phyloP scores from a whole-genome alignment of 495 filamentous ascomycete genomes.

The Penicillium bovifimosum region DNA sequence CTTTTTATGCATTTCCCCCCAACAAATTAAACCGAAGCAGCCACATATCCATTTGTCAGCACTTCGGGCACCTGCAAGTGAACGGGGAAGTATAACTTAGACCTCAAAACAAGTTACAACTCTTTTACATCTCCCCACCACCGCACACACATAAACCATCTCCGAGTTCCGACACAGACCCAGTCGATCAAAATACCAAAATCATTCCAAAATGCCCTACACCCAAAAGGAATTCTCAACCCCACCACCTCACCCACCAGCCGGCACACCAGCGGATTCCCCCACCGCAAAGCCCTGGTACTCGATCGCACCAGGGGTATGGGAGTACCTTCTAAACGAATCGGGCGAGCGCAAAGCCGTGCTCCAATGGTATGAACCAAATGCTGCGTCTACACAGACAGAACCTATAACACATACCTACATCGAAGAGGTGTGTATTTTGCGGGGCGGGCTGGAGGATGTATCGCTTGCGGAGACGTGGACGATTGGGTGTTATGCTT shows the following conservation, averaged over 20 bases:
- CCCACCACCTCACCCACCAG: constrained; percentile 13
- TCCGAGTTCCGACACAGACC: not conserved
- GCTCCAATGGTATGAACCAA: constrained; percentile 26
- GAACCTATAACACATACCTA: constrained; percentile 21
- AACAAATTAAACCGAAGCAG: too few relatives aligned
- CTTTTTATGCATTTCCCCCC: too few relatives aligned
- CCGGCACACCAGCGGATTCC: constrained; percentile 9
- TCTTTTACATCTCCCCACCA: not conserved
- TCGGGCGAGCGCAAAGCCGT: constrained; percentile 15
- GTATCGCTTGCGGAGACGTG: constrained; percentile 16
- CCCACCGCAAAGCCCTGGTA: constrained; percentile 17
- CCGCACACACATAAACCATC: not conserved
- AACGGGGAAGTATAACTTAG: too few relatives aligned
- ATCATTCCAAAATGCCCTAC: constrained; percentile 17
- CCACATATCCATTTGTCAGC: not conserved
- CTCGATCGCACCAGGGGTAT: constrained; percentile 19
- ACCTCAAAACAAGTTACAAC: not conserved
- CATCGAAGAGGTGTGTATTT: constrained; percentile 24
- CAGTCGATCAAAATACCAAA: not conserved
- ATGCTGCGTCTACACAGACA: constrained; percentile 1
- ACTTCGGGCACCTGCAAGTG: not conserved
- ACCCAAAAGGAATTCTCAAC: constrained; percentile 21
- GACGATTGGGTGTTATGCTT: constrained; percentile 23
- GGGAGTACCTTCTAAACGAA: constrained; percentile 24
- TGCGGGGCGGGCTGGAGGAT: constrained; percentile 23